phyloP scores from a whole-genome alignment of 192 early-diverging fungal genomes.

The Jimgerdemannia lactiflua region DNA sequence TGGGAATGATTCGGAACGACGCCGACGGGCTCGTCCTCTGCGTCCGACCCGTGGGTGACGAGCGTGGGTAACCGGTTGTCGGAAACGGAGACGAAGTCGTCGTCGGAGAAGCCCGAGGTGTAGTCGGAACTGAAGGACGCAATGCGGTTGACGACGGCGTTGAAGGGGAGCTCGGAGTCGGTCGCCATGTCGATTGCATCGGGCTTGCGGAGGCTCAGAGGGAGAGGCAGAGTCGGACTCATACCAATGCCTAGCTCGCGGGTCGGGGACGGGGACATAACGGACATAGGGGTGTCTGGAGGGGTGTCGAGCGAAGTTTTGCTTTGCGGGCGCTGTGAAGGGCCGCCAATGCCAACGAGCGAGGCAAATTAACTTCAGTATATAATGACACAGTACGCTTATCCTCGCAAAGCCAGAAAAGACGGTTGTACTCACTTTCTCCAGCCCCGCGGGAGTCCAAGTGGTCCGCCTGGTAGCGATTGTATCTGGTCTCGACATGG shows the following conservation, averaged over 20 bases:
- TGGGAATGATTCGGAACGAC: not conserved
- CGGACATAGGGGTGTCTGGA: not conserved
- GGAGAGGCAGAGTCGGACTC: not conserved
- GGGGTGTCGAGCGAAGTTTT: not conserved
- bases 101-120: not conserved
- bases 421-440: no score
- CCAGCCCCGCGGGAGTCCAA: no score
- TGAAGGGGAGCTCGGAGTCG: not conserved
- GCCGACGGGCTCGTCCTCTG: not conserved
- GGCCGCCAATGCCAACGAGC: no score
- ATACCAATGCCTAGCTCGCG: no score
- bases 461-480: no score
- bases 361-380: no score
- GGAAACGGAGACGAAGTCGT: not conserved
- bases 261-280: not conserved
- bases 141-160: not conserved
- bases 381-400: no score
- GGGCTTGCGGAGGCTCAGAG: not conserved
- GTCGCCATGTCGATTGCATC: not conserved
- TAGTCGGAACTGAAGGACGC: not conserved
- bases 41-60: not conserved
- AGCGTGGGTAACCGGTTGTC: not conserved
- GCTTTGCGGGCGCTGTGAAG: not conserved
- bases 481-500: no score
- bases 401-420: no score